A percentile compares a stretch with the other conserved stretches of the same genome.
Evolutionary conservation across 768 basidiomycete species (phyloP).

Genomic region (Omphalotus guepiniiformis): DNA sequence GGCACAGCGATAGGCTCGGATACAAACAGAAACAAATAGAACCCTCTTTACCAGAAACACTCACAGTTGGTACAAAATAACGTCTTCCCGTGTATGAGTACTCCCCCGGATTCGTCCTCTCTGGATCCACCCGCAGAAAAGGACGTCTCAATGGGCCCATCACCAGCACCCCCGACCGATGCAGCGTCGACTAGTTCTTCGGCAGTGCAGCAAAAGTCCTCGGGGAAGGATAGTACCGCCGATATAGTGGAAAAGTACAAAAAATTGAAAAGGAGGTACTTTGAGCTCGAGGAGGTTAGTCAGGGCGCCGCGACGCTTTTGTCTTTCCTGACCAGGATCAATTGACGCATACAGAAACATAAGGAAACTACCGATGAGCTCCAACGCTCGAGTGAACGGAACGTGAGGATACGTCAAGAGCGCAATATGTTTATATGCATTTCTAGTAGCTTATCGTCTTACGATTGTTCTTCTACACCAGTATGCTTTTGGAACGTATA

Average conservation of each 20-base stretch:
- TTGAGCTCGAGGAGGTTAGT: conserved; percentile 69
- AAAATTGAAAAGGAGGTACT: conserved; percentile 60
- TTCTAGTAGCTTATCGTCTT: conserved; percentile 12
- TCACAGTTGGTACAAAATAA: neutral
- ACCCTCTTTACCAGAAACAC: neutral
- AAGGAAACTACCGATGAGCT: conserved; percentile 57
- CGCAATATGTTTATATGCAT: conserved; percentile 41
- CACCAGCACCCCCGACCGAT: too few species aligned
- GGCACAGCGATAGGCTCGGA: neutral
- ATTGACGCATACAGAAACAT: conserved; percentile 44
- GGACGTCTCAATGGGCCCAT: too few species aligned
- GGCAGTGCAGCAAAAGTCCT: neutral
- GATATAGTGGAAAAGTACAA: too few species aligned
- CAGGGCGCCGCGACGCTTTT: neutral
- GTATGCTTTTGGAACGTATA: conserved; percentile 56
- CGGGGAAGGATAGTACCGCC: too few species aligned
- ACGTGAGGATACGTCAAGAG: conserved; percentile 58
- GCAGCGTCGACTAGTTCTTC: neutral
- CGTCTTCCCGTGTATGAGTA: neutral
- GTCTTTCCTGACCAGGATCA: neutral
- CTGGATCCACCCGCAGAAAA: too few species aligned
- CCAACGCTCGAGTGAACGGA: conserved; percentile 58
- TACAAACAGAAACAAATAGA: conserved; percentile 22
- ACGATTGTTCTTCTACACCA: conserved; percentile 18
- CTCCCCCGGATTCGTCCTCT: neutral